Conservation (phyloP, 1,139 yeast genomes). For the Cylindricascospora bacillispora region DNA sequence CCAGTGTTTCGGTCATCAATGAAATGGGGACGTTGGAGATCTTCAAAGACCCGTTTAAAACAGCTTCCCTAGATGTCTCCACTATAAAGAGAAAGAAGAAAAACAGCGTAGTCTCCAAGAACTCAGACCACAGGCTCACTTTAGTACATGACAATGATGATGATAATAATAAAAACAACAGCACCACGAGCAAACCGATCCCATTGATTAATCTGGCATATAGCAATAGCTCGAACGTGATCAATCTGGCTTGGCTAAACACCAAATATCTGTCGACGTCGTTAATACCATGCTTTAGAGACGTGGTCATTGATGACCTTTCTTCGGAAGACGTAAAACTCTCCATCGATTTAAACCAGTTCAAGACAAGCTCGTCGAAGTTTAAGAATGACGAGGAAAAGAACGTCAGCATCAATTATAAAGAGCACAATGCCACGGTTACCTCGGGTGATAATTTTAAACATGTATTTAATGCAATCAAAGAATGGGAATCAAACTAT, state of each 20-base stretch:
- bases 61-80: conserved; percentile 9
- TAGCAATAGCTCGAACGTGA: conserved; percentile 28
- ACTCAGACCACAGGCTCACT: conserved; percentile 32
- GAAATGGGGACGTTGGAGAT: conserved; percentile 61
- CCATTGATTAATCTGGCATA: conserved; percentile 34
- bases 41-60: conserved; percentile 42
- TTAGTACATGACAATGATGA: conserved; percentile 29
- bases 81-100: conserved; percentile 27
- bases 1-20: conserved; percentile 43
- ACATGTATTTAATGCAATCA: conserved; percentile 32
- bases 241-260: too few species aligned
- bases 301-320: conserved; percentile 40
- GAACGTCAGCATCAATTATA: conserved; percentile 55
- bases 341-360: conserved; percentile 18
- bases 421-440: conserved; percentile 55
- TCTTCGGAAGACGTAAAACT: conserved; percentile 18
- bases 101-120: conserved; percentile 32
- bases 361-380: conserved; percentile 21
- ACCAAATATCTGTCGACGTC: conserved; percentile 68
- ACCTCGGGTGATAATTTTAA: conserved; percentile 53
- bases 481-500: conserved; percentile 29
- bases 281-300: conserved; percentile 50
- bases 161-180: too few species aligned
- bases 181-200: conserved; percentile 14
- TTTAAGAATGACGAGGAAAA: conserved; percentile 61